Evolutionary conservation across 768 basidiomycete genomes (phyloP), one percentile per base, ranked within the genome.

Genomic region (Clitopilus hobsonii): DNA sequence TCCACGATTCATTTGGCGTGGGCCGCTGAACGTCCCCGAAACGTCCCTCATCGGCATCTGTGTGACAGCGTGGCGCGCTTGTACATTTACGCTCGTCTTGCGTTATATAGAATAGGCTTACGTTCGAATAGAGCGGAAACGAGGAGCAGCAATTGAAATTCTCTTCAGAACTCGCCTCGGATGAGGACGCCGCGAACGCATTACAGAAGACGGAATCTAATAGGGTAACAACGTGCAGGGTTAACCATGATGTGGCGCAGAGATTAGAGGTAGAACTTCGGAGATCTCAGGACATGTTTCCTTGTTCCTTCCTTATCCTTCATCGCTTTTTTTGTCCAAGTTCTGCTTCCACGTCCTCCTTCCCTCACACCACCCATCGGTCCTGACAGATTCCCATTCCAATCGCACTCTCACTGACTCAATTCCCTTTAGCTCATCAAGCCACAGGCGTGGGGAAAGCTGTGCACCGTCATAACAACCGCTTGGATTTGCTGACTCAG

Each of bases 401-500:
- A 45, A 18, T 18, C 18, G 41, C 41, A 45, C 16, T 18, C 41
- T 8, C 10, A 16, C 41, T 36, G 13, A 11, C 22, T 20, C 41
- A 45, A 45, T 45, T 18, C 10, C 41, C 41, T 16, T 45, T 45
- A 45, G 41, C n/a, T 23, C 41, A 45, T 45, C 41, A 45, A 32
- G 30, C n/a, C n/a, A 45, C 16, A 45, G 41, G 41, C 18, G 41
- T 45, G 41, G 41, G 41, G 41, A 45, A 36, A 20, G 41, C 41
- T 45, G 41, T 45, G 41, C 41, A 45, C 16, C 41, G 41, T 45
- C 41, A 45, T 45, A 45, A 45, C 41, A 45, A 45, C 41, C 41
- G 41, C 41, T 45, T 45, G 6, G 13, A 36, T 3, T 36, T 45
- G 41, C 41, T 45, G 16, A 45, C 18, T 45, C 41, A 45, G 41